phyloP scores from a whole-genome alignment of 2,329 filamentous ascomycete species.

The Verticillium alfalfae region DNA sequence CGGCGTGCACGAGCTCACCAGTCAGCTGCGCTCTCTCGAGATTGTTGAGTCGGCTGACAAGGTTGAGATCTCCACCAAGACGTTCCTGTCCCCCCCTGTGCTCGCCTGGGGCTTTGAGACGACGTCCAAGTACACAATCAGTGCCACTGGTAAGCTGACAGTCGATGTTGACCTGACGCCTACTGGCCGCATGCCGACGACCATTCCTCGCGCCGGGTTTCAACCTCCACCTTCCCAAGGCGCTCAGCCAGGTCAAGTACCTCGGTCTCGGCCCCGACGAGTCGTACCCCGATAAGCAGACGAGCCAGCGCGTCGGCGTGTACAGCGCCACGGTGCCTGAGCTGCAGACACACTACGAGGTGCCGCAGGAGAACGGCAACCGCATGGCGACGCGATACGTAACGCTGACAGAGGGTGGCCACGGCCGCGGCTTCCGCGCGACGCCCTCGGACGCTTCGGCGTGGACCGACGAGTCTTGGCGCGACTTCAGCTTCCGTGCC shows the following conservation, averaged over 20 bases:
- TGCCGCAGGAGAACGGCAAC: slow-evolving; percentile 65
- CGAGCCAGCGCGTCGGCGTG: slow-evolving; percentile 47
- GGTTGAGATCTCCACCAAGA: slow-evolving; percentile 34
- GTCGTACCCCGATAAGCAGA: slow-evolving; percentile 57
- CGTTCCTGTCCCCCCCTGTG: slow-evolving; percentile 52
- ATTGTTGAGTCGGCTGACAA: slow-evolving; percentile 19
- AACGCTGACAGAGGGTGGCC: slow-evolving; percentile 20
- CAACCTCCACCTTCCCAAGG: slow-evolving; percentile 42
- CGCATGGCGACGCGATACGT: slow-evolving; percentile 56
- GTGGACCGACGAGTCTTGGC: slow-evolving; percentile 24
- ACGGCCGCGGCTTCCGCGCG: slow-evolving; percentile 21
- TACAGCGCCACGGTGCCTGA: slow-evolving; percentile 37
- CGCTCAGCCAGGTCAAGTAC: slow-evolving; percentile 47
- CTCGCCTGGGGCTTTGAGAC: slow-evolving; percentile 53
- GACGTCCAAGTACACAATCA: slow-evolving; percentile 46
- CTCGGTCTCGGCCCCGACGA: slow-evolving; percentile 60
- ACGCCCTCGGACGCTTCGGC: slow-evolving; percentile 17
- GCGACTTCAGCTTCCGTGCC: slow-evolving; percentile 48
- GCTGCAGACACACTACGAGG: slow-evolving; percentile 56
- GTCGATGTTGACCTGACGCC: slow-evolving; percentile 38
- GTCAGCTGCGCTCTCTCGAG: slow-evolving; percentile 36
- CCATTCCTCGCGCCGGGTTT: slow-evolving; percentile 60
- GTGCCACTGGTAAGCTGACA: slow-evolving; percentile 32
- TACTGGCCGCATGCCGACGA: slow-evolving; percentile 43
- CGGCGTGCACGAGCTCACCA: slow-evolving; percentile 39